Evolutionary conservation across 208 protist genomes (phyloP).

Genomic region (Phytomonas sp.): DNA sequence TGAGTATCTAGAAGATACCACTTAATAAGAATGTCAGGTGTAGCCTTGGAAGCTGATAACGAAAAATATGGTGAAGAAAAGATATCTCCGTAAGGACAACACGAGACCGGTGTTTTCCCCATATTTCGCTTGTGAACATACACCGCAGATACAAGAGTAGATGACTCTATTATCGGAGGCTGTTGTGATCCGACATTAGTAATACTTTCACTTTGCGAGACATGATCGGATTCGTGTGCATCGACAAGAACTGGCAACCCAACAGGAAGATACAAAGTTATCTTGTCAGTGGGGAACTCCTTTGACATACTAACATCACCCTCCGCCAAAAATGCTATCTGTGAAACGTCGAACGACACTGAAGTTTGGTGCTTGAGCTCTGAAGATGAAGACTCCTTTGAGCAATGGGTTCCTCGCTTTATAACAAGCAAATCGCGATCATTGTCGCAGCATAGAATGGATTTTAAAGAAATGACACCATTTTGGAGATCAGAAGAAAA

Average conservation of each 20-base stretch:
- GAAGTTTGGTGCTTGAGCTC: not conserved
- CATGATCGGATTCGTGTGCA: not conserved
- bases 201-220: not conserved
- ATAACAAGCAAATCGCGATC: not conserved
- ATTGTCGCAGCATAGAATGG: not conserved
- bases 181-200: not conserved
- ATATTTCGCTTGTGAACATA: not conserved
- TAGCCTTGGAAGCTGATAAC: not conserved
- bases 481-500: constrained; percentile 1
- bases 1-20: not conserved
- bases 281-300: not conserved
- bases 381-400: not conserved
- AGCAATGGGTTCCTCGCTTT: not conserved
- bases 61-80: not conserved
- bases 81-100: not conserved
- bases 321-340: not conserved
- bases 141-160: not conserved
- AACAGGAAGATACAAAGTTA: not conserved
- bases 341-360: not conserved
- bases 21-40: not conserved
- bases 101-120: not conserved
- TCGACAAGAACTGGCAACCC: not conserved
- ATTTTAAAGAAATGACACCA: not conserved
- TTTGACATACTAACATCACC: not conserved
- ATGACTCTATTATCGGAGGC: not conserved